Evolutionary conservation across 1,284 basidiomycete genomes (phyloP), one percentile per base, ranked within the genome.

Genomic region (Boletus semigastroideus): DNA sequence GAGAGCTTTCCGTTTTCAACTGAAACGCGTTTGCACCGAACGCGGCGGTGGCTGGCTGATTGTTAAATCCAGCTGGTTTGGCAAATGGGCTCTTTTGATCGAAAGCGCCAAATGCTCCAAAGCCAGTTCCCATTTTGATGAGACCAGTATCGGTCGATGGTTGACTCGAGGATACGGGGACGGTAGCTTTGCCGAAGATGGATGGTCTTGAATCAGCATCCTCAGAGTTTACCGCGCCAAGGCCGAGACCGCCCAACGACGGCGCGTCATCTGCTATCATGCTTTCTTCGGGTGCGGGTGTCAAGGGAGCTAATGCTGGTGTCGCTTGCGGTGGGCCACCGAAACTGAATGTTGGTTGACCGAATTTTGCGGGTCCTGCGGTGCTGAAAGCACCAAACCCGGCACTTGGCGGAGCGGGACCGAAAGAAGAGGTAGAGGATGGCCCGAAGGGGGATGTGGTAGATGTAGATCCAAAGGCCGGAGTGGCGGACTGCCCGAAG

Each of bases 101-200:
- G n/a, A 59, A 62, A 42, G 58, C 59, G 3, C 57, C 57, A 38
- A 75, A 75, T 2, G 70, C 72, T 17, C 73, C 76, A 51, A 77
- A 76, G 1, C 73, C 75, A 9, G 63, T 66, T 0, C 71, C 69
- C 10, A 74, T 74, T 50, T 73, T 75, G 37, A 77, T 60, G 9
- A 63, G 25, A 42, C 48, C 42, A 36, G 47, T 42, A 5, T 56
- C 60, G 10, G 54, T 46, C 8, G 57, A 43, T 22, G 54, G 61
- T 40, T 54, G 53, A 19, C 34, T 30, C 1, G 58, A 55, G 34
- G 61, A 19, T 25, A 40, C 44, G 17, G 56, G 39, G 6, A 42
- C 14, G 30, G 37, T 56, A n/a, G 46, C 3, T 37, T 56, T 68
- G 20, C 74, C 74, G 37, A 75, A 75, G 55, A 74, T 70, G 20